Base-by-base conservation (phyloP, 306 rosid species). In the Lathyrus oleraceus region DNA sequence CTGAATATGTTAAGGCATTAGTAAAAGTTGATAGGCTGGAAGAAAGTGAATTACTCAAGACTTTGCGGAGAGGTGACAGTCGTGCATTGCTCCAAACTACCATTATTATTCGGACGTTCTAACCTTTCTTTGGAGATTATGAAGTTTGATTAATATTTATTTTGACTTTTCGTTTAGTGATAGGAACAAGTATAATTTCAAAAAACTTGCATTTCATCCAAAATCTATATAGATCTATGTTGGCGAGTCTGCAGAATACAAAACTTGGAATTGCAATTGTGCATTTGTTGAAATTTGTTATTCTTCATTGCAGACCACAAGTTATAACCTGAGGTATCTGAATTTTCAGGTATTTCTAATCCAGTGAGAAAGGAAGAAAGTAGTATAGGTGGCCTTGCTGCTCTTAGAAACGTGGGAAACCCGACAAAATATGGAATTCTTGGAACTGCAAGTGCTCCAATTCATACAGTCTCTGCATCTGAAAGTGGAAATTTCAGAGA, bases 1-100 rank as follows among this genome's bases (percentile, higher is more conserved):
- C 97, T 35, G 96, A 91, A 79, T 91, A 91, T 39, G 82, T 91
- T 32, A 90, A 88, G 79, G 91, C 98, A 61, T 73, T 90, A 32
- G 96, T 90, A 61, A 85, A 75, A 81, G 91, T 88, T 78, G 94
- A 85, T 69, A 79, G 96, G 83, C 84, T 90, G 77, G 94, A 88
- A 72, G 87, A 85, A 65, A 93, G 88, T 78, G 91, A 90, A 75
- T 81, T 93, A 54, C 85, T 93, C 39, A 85, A 74, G 85, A 87
- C 93, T 70, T 81, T 93, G 83, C 90, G 72, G 59, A 84, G 84
- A 90, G 98, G 97, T 90, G 63, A 40, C 81, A 68, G 65, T 45
- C 28, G 45, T 61, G 49, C 28, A 52, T 38, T 56, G 47, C 27
- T 39, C 16, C 36, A 10, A 8, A 53, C 35, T 6, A 23, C 53